Evolutionary conservation across 2,329 filamentous ascomycete species (phyloP).

Genomic region (Apiospora arundinis): DNA sequence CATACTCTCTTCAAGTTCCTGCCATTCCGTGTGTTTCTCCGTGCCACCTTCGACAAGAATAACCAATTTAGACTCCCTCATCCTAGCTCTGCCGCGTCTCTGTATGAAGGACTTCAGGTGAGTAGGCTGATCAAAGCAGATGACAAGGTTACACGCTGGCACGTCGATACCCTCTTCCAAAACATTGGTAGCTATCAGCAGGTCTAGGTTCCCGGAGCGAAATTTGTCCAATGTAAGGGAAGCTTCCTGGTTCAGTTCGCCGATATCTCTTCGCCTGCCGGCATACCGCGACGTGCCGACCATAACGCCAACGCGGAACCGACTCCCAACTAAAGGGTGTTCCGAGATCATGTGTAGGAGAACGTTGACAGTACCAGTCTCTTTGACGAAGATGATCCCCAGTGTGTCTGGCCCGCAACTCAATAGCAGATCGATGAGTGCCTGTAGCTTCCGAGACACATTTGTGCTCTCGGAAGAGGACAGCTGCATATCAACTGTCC

Average conservation of each 20-base stretch:
- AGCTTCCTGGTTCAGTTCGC: slow-evolving; percentile 37
- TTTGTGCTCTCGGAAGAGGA: slow-evolving; percentile 31
- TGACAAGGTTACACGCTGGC: slow-evolving; percentile 66
- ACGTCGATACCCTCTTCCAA: slow-evolving; percentile 74
- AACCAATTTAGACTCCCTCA: slow-evolving; percentile 56
- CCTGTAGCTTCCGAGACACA: slow-evolving; percentile 63
- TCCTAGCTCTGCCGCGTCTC: slow-evolving; percentile 59
- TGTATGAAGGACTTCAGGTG: slow-evolving; percentile 66
- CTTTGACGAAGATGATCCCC: slow-evolving; percentile 72
- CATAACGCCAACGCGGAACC: slow-evolving; percentile 59
- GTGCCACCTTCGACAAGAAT: slow-evolving; percentile 44
- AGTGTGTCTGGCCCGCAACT: slow-evolving; percentile 49
- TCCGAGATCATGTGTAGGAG: slow-evolving; percentile 62
- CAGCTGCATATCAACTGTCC: slow-evolving; percentile 39
- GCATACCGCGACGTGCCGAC: slow-evolving; percentile 57
- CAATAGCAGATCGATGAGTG: slow-evolving; percentile 60
- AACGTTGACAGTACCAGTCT: slow-evolving; percentile 66
- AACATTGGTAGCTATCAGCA: slow-evolving; percentile 68
- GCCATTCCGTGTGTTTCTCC: slow-evolving; percentile 58
- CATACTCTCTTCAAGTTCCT: slow-evolving; percentile 74
- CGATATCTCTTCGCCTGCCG: slow-evolving; percentile 47
- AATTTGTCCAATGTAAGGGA: slow-evolving; percentile 55
- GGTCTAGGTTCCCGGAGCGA: slow-evolving; percentile 58
- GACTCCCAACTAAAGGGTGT: slow-evolving; percentile 54
- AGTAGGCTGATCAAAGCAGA: slow-evolving; percentile 59